Conservation (phyloP, 768 basidiomycete genomes). For the Leccinum incarnatum region DNA sequence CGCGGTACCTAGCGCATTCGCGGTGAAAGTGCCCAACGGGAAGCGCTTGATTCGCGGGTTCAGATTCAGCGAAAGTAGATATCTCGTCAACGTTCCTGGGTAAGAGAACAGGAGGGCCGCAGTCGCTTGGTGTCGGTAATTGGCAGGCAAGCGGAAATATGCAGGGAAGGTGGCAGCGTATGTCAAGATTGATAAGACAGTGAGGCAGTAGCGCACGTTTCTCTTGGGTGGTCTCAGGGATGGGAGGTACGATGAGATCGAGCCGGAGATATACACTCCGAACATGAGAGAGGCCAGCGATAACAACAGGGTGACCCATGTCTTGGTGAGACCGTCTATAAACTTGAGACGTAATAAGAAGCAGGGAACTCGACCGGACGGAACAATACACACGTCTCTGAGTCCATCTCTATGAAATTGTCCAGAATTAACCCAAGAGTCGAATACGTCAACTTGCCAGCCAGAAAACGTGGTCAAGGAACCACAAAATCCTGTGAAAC, state of each 20-base stretch:
- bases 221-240: constrained; percentile 41
- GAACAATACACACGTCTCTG: constrained; percentile 54
- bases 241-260: constrained; percentile 41
- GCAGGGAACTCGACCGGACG: not conserved
- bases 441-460: constrained; percentile 89
- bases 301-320: constrained; percentile 73
- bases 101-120: constrained; percentile 88
- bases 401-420: constrained; percentile 60
- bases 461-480: constrained; percentile 95
- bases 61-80: constrained; percentile 66
- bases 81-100: constrained; percentile 85
- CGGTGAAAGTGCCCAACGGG: constrained; percentile 76
- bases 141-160: constrained; percentile 69
- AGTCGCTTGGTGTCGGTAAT: constrained; percentile 75
- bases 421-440: constrained; percentile 75
- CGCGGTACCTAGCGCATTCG: constrained; percentile 79
- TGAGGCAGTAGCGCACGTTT: constrained; percentile 48
- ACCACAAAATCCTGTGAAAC: constrained; percentile 78
- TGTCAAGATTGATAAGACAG: constrained; percentile 54
- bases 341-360: constrained; percentile 47
- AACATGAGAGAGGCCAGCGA: constrained; percentile 75
- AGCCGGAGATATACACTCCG: constrained; percentile 61
- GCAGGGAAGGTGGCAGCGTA: constrained; percentile 76
- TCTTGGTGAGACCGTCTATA: constrained; percentile 81
- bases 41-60: constrained; percentile 63